These are phyloP conservation scores for Xylariaceae sp. DNA, from an alignment of 2,329 filamentous ascomycete genomes.

Conservation along the genomic window DNA sequence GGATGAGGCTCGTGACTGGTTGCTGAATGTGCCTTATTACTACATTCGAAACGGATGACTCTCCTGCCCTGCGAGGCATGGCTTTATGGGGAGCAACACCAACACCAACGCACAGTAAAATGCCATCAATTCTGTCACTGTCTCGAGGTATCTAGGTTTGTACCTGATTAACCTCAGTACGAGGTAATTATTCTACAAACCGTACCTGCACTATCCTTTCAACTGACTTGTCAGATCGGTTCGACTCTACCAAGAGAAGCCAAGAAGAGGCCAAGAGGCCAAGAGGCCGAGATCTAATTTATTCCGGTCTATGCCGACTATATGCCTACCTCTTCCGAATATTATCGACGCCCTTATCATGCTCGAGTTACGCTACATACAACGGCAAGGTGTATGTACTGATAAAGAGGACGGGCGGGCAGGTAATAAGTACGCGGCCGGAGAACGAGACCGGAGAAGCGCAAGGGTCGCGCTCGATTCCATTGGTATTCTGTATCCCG, in stretches of 20 bases:
- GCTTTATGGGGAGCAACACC: background rate
- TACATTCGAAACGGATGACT: background rate
- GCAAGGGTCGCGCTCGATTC: background rate
- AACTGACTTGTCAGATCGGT: background rate
- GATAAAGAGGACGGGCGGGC: background rate
- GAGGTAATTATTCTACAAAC: too few species aligned
- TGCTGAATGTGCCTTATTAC: background rate
- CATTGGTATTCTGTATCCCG: background rate
- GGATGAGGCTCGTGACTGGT: background rate
- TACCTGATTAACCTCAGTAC: too few species aligned
- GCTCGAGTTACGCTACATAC: background rate
- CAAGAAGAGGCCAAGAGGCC: background rate
- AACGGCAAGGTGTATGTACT: background rate
- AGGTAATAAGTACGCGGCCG: background rate
- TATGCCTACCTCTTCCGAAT: too few species aligned
- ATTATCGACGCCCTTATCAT: too few species aligned
- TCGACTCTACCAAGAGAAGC: background rate
- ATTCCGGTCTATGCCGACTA: too few species aligned
- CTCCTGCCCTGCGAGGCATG: background rate
- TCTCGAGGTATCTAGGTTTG: background rate
- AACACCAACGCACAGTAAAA: too few species aligned
- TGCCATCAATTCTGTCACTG: background rate
- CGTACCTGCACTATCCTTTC: too few species aligned
- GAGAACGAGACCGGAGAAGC: background rate
- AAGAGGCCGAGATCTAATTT: background rate